phyloP scores from a whole-genome alignment of 78 protist genomes.

The Thecamonas trahens region DNA sequence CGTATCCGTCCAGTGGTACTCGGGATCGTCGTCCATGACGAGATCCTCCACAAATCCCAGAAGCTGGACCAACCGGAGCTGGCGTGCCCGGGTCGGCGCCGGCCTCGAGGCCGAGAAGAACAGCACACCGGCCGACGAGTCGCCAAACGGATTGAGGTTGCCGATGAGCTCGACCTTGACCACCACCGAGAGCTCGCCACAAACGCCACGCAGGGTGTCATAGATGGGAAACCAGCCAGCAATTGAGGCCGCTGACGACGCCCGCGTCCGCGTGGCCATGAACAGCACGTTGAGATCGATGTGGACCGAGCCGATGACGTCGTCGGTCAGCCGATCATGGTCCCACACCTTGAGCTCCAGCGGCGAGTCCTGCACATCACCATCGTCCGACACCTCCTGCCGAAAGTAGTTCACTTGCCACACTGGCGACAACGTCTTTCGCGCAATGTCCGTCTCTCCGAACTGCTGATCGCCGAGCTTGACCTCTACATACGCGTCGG shows the following conservation, averaged over 20 bases:
- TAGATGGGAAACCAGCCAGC: conserved; percentile 85
- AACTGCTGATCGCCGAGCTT: conserved; percentile 5
- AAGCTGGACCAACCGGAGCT: background rate
- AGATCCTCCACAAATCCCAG: conserved; percentile 69
- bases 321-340: conserved; percentile 74
- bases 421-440: conserved; percentile 68
- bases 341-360: conserved; percentile 75
- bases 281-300: background rate
- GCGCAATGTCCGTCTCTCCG: conserved; percentile 33
- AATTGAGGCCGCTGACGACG: background rate
- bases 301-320: conserved; percentile 72
- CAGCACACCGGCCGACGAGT: conserved; percentile 66
- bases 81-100: no score
- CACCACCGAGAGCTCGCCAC: conserved; percentile 73
- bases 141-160: conserved; percentile 61
- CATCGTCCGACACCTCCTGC: conserved; percentile 68
- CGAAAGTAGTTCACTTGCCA: conserved; percentile 68
- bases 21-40: conserved; percentile 85
- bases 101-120: conserved; percentile 22
- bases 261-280: background rate
- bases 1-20: conserved; percentile 64
- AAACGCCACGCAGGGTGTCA: conserved; percentile 76
- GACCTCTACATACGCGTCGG: conserved; percentile 86
- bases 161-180: conserved; percentile 55
- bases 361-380: conserved; percentile 70